Percentiles rank a stretch among this genome's conserved stretches.
phyloP scores from a whole-genome alignment of 2,329 filamentous ascomycete species.

The Paracamarosporium sp. region DNA sequence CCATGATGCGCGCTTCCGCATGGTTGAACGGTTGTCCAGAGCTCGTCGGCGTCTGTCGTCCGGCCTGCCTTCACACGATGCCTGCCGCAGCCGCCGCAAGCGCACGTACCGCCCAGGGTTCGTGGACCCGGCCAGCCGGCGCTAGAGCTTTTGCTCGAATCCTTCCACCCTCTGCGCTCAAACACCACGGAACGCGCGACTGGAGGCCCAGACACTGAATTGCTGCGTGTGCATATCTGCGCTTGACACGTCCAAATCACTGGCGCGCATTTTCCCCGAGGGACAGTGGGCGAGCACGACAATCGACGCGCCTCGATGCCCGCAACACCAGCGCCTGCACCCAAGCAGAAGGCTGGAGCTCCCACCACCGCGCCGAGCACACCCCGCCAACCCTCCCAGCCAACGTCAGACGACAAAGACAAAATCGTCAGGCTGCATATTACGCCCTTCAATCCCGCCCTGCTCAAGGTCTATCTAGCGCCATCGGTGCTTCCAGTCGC shows the following conservation, averaged over 20 bases:
- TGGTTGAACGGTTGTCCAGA: conserved; percentile 14
- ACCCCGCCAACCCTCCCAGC: conserved; percentile 18
- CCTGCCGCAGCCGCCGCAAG: conserved; percentile 2
- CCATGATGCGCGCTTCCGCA: conserved; percentile 30
- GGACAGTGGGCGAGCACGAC: neutral
- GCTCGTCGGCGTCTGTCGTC: conserved; percentile 10
- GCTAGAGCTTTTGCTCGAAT: conserved; percentile 39
- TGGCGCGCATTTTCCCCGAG: neutral
- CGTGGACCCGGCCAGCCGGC: conserved; percentile 22
- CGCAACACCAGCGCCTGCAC: conserved; percentile 34
- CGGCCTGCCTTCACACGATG: neutral
- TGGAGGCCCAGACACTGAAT: neutral
- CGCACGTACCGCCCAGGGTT: conserved; percentile 13
- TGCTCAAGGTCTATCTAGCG: conserved; percentile 76
- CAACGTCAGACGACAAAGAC: conserved; percentile 20
- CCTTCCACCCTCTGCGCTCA: conserved; percentile 33
- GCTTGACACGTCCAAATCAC: neutral
- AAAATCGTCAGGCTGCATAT: conserved; percentile 75
- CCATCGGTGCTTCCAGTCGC: conserved; percentile 70
- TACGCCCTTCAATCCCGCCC: conserved; percentile 78
- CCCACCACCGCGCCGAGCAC: conserved; percentile 45
- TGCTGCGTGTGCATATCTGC: conserved; percentile 7
- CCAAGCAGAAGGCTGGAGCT: conserved; percentile 20
- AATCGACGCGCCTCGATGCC: conserved; percentile 37
- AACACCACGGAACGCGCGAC: conserved; percentile 9